A percentile compares a stretch with the other conserved stretches of the same genome.
Conservation (phyloP, 2,329 filamentous ascomycete genomes). For the Fusarium vanettenii region DNA sequence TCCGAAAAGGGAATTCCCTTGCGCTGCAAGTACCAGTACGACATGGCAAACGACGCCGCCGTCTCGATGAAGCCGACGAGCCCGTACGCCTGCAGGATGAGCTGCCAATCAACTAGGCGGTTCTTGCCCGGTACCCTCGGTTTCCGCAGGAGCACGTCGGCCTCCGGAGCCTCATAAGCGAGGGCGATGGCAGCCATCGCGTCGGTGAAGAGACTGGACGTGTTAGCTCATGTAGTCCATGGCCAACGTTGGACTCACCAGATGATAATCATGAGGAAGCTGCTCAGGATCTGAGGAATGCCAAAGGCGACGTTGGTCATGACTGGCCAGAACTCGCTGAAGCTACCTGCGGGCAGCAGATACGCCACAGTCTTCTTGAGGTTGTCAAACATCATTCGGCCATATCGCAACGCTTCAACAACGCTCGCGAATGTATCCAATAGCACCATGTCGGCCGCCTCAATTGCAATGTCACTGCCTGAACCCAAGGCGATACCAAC, state of each 20-base stretch:
- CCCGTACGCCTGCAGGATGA: conserved; percentile 79
- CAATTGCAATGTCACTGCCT: conserved; percentile 85
- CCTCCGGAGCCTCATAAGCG: conserved; percentile 81
- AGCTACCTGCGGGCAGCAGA: conserved; percentile 78
- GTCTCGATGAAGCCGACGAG: conserved; percentile 75
- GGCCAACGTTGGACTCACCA: conserved; percentile 54
- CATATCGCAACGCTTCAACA: conserved; percentile 78
- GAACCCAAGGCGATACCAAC: conserved; percentile 85
- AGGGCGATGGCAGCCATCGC: conserved; percentile 78
- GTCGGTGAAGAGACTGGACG: conserved; percentile 76
- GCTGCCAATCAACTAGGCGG: conserved; percentile 77
- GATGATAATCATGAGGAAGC: conserved; percentile 78
- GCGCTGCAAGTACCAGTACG: conserved; percentile 73
- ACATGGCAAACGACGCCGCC: conserved; percentile 70
- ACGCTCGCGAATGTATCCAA: conserved; percentile 80
- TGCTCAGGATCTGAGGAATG: conserved; percentile 77
- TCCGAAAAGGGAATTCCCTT: conserved; percentile 72
- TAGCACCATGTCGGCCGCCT: conserved; percentile 84
- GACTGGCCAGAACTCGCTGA: conserved; percentile 81
- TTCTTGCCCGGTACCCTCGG: conserved; percentile 77
- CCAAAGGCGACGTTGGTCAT: conserved; percentile 79
- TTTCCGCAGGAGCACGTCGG: conserved; percentile 76
- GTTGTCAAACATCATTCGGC: conserved; percentile 83
- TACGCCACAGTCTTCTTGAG: conserved; percentile 80
- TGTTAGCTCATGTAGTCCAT: not conserved